Evolutionary conservation across 257 asterid genomes (phyloP), one percentile per base, ranked within the genome.

Genomic region (Solanum piurae): DNA sequence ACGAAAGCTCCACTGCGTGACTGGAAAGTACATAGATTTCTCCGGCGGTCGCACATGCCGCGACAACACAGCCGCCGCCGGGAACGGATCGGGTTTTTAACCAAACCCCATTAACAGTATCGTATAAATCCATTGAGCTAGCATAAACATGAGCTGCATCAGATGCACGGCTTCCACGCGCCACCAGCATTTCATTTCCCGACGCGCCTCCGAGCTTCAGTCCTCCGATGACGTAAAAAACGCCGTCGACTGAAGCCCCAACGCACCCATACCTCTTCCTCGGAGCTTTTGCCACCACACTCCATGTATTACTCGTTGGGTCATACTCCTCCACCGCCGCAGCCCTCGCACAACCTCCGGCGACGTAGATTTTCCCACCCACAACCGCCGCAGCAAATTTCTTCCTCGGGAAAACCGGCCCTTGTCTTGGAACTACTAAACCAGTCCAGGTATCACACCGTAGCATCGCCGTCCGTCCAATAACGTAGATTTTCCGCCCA

Each of bases 401-500:
- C 86, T 96, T 96, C 92, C 99, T 92, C 49, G 89, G 90, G 18
- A 93, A 86, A 12, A 87, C 33, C 93, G 92, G 94, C 16, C 91
- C 95, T 0, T 93, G 92, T 90, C 92, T 92, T 3, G 95, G 93
- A 20, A 90, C 95, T 5, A 94, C 88, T 8, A 93, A 91, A 25
- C 98, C 99, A 0, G 99, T 94, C 99, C 99, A 96, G 31, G 98
- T 92, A 90, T 96, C 98, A 37, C 92, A 95, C 21, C 95, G 92
- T 77, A 96, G 95, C 98, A 93, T 94, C 88, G 92, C 91, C 38
- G 92, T 77, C 86, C 96, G 89, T 33, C 95, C 96, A 62, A 96
- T 91, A 12, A 96, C 90, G 83, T 95, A 94, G 23, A 95, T 93
- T 60, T 90, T 94, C 86, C 98, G 94, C 60, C 98, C 98, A 75